phyloP scores from a whole-genome alignment of 2,329 filamentous ascomycete species.

The Claviceps arundinis region DNA sequence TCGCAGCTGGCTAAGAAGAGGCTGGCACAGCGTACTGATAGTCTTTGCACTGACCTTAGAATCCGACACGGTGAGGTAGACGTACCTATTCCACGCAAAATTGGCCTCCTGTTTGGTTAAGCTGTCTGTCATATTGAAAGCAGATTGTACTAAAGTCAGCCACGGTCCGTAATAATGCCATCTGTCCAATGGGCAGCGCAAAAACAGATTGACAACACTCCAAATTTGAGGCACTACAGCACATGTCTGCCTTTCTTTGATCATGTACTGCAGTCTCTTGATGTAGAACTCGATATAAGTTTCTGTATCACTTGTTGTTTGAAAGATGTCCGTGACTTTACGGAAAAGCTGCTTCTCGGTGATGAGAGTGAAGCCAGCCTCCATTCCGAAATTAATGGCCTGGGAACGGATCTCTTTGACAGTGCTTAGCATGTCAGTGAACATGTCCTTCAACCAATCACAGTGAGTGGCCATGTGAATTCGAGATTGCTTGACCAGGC shows the following conservation, averaged over 20 bases:
- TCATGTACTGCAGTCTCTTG: slow-evolving; percentile 53
- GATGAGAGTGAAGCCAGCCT: slow-evolving; percentile 56
- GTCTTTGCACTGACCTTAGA: slow-evolving; percentile 35
- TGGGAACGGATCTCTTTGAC: slow-evolving; percentile 62
- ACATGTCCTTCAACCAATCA: slow-evolving; percentile 71
- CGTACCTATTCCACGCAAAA: slow-evolving; percentile 72
- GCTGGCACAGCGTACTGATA: slow-evolving; percentile 42
- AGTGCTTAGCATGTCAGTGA: slow-evolving; percentile 68
- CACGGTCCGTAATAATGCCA: slow-evolving; percentile 67
- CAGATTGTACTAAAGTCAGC: slow-evolving; percentile 66
- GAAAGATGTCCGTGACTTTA: slow-evolving; percentile 51
- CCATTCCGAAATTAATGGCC: slow-evolving; percentile 61
- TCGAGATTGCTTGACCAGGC: slow-evolving; percentile 58
- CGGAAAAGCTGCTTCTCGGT: slow-evolving; percentile 55
- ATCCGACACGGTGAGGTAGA: slow-evolving; percentile 58
- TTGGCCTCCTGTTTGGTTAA: slow-evolving; percentile 64
- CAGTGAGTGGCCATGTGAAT: slow-evolving; percentile 55
- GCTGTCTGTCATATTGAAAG: slow-evolving; percentile 68
- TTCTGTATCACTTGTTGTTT: slow-evolving; percentile 34
- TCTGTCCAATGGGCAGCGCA: slow-evolving; percentile 50
- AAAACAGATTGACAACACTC: slow-evolving; percentile 67
- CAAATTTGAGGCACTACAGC: slow-evolving; percentile 73
- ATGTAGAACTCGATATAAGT: slow-evolving; percentile 59
- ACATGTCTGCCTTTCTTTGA: slow-evolving; percentile 38
- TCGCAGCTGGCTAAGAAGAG: slow-evolving; percentile 55